These are phyloP conservation scores for Kodamaea arcana DNA, from an alignment of 1,139 yeast genomes.

Conservation along the genomic window DNA sequence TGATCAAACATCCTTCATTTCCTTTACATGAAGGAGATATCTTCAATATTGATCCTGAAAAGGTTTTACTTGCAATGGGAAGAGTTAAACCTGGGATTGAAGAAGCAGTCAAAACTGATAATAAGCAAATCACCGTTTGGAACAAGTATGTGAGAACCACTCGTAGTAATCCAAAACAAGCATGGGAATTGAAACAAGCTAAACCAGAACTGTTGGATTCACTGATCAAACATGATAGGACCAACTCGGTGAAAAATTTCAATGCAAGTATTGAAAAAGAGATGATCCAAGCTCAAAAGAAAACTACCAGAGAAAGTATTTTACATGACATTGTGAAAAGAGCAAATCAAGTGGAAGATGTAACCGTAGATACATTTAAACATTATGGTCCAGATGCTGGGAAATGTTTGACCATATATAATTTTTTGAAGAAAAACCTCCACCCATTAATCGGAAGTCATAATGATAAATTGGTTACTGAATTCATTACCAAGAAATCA, in stretches of 20 bases:
- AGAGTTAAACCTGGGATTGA: slow-evolving; percentile 72
- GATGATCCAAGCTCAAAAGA: slow-evolving; percentile 38
- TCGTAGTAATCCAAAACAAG: slow-evolving; percentile 52
- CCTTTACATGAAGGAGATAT: slow-evolving; percentile 81
- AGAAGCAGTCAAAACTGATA: slow-evolving; percentile 65
- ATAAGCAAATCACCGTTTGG: slow-evolving; percentile 69
- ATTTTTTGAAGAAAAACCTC: slow-evolving; percentile 23
- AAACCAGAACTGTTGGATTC: slow-evolving; percentile 38
- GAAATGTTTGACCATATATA: slow-evolving; percentile 32
- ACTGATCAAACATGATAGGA: slow-evolving; percentile 3
- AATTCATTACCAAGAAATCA: slow-evolving; percentile 31
- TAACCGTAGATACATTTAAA: slow-evolving; percentile 19
- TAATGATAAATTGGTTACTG: slow-evolving; percentile 16
- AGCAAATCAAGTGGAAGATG: slow-evolving; percentile 19
- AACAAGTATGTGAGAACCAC: slow-evolving; percentile 64
- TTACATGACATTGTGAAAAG: slow-evolving; percentile 37
- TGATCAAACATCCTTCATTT: slow-evolving; percentile 75
- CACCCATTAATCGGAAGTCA: slow-evolving; percentile 24
- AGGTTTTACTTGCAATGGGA: slow-evolving; percentile 83
- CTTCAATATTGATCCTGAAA: slow-evolving; percentile 80
- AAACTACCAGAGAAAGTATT: slow-evolving; percentile 42
- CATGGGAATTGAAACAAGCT: slow-evolving; percentile 52
- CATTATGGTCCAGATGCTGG: slow-evolving; percentile 20
- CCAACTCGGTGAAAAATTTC: slow-evolving; percentile 19
- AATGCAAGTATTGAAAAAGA: slow-evolving; percentile 25